phyloP scores from a whole-genome alignment of 352 stramenopile genomes.

The Globisporangium abappressorium region DNA sequence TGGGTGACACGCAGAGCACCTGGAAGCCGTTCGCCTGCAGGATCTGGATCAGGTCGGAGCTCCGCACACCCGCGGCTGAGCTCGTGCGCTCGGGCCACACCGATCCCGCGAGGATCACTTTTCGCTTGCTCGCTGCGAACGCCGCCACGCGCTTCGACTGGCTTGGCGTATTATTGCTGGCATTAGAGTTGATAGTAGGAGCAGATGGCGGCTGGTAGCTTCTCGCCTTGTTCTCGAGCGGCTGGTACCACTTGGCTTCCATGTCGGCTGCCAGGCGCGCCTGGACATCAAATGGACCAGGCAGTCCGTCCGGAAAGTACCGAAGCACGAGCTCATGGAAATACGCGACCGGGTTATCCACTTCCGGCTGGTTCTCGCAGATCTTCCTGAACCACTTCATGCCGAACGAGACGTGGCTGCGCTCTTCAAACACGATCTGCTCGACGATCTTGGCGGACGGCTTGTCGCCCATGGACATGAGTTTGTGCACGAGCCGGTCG shows the following conservation, averaged over 20 bases:
- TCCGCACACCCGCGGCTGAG: constrained; percentile 86
- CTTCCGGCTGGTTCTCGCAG: constrained; percentile 33
- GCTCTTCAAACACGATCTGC: constrained; percentile 81
- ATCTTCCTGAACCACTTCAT: constrained; percentile 81
- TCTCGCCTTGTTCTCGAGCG: constrained; percentile 52
- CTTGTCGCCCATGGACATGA: constrained; percentile 68
- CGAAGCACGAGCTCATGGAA: constrained; percentile 80
- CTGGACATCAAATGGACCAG: constrained; percentile 76
- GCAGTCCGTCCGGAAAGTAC: constrained; percentile 75
- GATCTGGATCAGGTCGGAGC: constrained; percentile 66
- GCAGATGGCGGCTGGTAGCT: constrained; percentile 1
- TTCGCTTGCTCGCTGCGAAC: constrained; percentile 61
- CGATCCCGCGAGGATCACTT: constrained; percentile 60
- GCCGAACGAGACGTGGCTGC: constrained; percentile 65
- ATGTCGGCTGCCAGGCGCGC: constrained; percentile 68
- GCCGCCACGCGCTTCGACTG: constrained; percentile 35
- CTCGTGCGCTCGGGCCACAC: constrained; percentile 88
- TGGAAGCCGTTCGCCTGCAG: constrained; percentile 61
- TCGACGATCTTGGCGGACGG: constrained; percentile 60
- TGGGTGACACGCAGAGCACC: constrained; percentile 77
- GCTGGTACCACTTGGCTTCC: constrained; percentile 66
- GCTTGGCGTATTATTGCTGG: neutral
- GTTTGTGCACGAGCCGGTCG: constrained; percentile 65
- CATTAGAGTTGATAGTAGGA: neutral
- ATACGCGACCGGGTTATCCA: constrained; percentile 53